Evolutionary conservation across 1,139 yeast species (phyloP), one percentile per base, ranked within the genome.

Genomic region (Diutina ranongensis): DNA sequence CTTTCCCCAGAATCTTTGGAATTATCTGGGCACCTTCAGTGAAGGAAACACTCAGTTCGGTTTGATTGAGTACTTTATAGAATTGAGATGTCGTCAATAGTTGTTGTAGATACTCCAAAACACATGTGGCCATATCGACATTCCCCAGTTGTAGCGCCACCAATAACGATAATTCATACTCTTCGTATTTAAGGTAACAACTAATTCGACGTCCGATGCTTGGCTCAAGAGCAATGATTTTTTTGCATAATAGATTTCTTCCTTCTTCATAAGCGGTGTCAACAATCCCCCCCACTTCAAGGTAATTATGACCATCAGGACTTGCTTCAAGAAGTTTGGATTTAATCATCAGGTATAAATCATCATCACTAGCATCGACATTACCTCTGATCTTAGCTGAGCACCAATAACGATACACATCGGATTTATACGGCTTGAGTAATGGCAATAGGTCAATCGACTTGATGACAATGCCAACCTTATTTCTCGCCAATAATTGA

Each of bases 191-290:
- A 35, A 88, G 60, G 40, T 86, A 68, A 48, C 83, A 68, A 13
- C 78, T 74, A 0, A 88, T 74, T 51, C 83, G 84, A 47, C 74
- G 72, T 2, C 69, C 67, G 0, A 83, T 73, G 4, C 80, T 68
- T 0, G 85, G 82, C 57, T 92, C 97, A 48, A 80, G 63, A 46
- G 80, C 74, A 3, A 85, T 71, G 25, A 89, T 60, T 44, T 74
- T 64, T 48, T 81, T 76, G 32, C 96, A 83, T 25, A 92, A 63
- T 25, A 71, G 69, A 4, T 73, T 61, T 33, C 97, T 68, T 1
- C 98, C 98, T 60, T 92, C 97, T 52, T 83, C 82, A 55, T 74
- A 79, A 1, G 97, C 95, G 22, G 76, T 70, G 16, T 72, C 69
- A 0, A 94, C 80, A 34, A 92, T 76, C 40, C 72, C 67, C 10